A percentile compares a stretch with the other conserved stretches of the same genome.
These are phyloP conservation scores for Exophiala aquamarina DNA, from an alignment of 2,329 filamentous ascomycete genomes.

Conservation along the genomic window DNA sequence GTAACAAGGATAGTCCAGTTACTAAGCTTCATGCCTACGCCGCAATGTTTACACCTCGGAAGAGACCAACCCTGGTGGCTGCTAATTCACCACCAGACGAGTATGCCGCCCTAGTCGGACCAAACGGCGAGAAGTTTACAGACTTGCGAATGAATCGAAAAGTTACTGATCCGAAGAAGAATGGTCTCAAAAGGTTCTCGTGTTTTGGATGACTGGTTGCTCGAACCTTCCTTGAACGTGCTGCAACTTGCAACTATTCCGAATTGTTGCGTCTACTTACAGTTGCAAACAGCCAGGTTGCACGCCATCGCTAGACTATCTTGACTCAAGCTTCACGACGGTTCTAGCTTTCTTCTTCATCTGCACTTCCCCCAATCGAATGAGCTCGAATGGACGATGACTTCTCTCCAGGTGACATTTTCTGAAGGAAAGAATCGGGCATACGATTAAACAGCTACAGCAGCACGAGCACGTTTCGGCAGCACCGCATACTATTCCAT, in stretches of 20 bases:
- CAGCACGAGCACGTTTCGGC: no score
- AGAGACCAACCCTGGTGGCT: slow-evolving; percentile 12
- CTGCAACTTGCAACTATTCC: background rate
- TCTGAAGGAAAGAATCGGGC: no score
- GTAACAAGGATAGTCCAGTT: slow-evolving; percentile 15
- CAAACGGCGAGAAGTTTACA: slow-evolving; percentile 19
- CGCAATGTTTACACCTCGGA: slow-evolving; percentile 9
- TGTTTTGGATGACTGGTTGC: slow-evolving; percentile 12
- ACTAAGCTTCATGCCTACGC: slow-evolving; percentile 21
- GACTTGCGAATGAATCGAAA: slow-evolving; percentile 22
- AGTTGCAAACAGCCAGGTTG: no score
- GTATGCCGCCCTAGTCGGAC: slow-evolving; percentile 16
- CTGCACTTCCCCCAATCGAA: no score
- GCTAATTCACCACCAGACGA: slow-evolving; percentile 7
- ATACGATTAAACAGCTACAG: no score
- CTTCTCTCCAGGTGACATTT: no score
- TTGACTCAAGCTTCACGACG: no score
- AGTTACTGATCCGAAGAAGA: slow-evolving; percentile 3
- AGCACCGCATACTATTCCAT: no score
- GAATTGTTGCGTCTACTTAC: no score
- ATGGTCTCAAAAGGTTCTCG: slow-evolving; percentile 13
- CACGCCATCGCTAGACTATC: no score
- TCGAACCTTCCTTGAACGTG: background rate
- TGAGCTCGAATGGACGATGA: no score
- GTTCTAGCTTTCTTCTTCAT: no score